Evolutionary conservation across 192 early-diverging fungal genomes (phyloP).

Genomic region (Mycoemilia scoparia): DNA sequence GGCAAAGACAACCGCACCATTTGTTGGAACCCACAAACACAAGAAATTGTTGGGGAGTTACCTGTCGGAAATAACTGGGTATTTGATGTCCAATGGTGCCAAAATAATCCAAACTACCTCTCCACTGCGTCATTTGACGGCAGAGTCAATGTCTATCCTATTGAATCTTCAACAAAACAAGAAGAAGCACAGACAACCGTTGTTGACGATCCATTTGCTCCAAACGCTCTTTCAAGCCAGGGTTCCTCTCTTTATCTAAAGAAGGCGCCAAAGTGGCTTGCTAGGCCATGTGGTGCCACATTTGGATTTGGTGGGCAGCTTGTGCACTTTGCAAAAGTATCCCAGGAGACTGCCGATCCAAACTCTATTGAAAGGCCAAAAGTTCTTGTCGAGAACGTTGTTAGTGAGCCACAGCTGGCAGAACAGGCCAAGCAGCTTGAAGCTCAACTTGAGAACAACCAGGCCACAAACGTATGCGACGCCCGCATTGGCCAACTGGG

Average conservation of each 20-base stretch:
- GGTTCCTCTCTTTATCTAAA: slow-evolving; percentile 41
- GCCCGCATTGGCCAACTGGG: slow-evolving; percentile 16
- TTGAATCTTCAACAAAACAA: slow-evolving; percentile 4
- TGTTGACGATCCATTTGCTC: slow-evolving; percentile 60
- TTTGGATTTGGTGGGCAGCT: slow-evolving; percentile 89
- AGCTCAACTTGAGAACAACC: slow-evolving; percentile 34
- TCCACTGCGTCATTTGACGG: slow-evolving; percentile 86
- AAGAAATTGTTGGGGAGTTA: slow-evolving; percentile 77
- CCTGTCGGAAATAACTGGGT: slow-evolving; percentile 78
- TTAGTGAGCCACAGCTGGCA: slow-evolving; percentile 55
- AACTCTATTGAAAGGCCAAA: slow-evolving; percentile 28
- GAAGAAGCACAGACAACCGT: slow-evolving; percentile 4
- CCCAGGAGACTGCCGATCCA: slow-evolving; percentile 9
- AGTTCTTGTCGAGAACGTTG: too few species aligned
- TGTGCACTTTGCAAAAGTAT: slow-evolving; percentile 48
- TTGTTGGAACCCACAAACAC: slow-evolving; percentile 76
- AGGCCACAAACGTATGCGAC: slow-evolving; percentile 27
- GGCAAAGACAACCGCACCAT: slow-evolving; percentile 92
- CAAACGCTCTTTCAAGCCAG: slow-evolving; percentile 15
- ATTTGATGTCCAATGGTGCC: slow-evolving; percentile 93
- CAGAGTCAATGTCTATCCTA: slow-evolving; percentile 64
- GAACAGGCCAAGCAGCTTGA: slow-evolving; percentile 56
- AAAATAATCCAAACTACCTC: slow-evolving; percentile 79
- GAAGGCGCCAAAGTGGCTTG: slow-evolving; percentile 89
- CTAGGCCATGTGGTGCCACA: slow-evolving; percentile 62